Evolutionary conservation across 371 early-diverging fungal species (phyloP).

Genomic region (Circinella minor): DNA sequence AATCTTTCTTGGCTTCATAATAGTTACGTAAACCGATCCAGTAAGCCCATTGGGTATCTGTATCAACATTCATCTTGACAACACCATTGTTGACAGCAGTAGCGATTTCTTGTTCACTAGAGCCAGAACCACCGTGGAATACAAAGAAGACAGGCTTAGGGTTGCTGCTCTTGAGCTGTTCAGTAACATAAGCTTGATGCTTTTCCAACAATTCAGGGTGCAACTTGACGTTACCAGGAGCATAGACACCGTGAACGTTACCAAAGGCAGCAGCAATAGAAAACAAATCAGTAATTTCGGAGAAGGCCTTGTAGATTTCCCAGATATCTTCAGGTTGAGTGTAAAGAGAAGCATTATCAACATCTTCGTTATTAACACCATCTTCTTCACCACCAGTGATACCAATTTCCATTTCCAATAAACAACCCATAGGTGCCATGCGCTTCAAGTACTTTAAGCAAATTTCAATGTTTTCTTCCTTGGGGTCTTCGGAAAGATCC

Average conservation of each 20-base stretch:
- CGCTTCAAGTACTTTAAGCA: constrained; percentile 88
- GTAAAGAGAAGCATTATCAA: constrained; percentile 86
- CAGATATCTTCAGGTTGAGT: constrained; percentile 93
- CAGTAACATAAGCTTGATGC: constrained; percentile 82
- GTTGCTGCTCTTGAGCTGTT: constrained; percentile 59
- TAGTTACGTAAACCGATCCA: constrained; percentile 76
- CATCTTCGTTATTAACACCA: constrained; percentile 90
- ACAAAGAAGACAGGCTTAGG: constrained; percentile 89
- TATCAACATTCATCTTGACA: constrained; percentile 95
- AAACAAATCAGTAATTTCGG: constrained; percentile 77
- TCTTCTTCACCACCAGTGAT: constrained; percentile 96
- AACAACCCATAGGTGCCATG: constrained; percentile 82
- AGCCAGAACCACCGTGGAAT: constrained; percentile 95
- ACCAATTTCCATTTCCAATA: constrained; percentile 95
- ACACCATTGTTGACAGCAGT: constrained; percentile 85
- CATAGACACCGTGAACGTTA: constrained; percentile 94
- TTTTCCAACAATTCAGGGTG: constrained; percentile 87
- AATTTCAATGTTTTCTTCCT: constrained; percentile 88
- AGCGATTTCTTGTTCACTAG: constrained; percentile 78
- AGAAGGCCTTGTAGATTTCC: constrained; percentile 86
- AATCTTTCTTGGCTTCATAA: constrained; percentile 72
- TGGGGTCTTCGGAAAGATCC: constrained; percentile 89
- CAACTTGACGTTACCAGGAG: constrained; percentile 90
- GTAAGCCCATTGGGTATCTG: constrained; percentile 83
- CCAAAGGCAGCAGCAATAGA: constrained; percentile 90